Percentiles rank a stretch among this genome's conserved stretches.
Conservation (phyloP, 2,329 filamentous ascomycete genomes). For the Fusarium transvaalense region DNA sequence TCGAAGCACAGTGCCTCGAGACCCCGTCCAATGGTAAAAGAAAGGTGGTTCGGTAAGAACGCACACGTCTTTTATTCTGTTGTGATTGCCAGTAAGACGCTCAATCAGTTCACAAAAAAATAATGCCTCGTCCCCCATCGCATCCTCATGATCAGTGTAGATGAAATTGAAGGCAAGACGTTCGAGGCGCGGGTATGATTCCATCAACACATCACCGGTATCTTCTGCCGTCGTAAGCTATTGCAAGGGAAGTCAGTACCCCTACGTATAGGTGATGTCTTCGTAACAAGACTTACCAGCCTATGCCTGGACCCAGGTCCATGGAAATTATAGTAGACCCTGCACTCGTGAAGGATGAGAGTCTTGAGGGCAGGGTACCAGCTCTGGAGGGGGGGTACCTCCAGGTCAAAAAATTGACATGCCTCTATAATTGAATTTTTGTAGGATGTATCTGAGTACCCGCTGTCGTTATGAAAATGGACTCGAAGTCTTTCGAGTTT, state of each 20-base stretch:
- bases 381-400: too few relatives aligned
- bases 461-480: neutral
- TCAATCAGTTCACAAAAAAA: neutral
- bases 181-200: neutral
- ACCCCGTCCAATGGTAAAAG: neutral
- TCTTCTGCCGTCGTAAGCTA: neutral
- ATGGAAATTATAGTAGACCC: too few relatives aligned
- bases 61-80: neutral
- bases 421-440: too few relatives aligned
- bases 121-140: neutral
- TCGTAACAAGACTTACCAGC: neutral
- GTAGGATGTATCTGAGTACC: too few relatives aligned
- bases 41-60: neutral
- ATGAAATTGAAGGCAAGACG: neutral
- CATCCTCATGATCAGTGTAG: neutral
- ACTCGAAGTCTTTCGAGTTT: neutral
- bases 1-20: neutral
- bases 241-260: neutral
- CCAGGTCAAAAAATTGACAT: too few relatives aligned
- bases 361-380: neutral
- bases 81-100: neutral
- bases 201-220: neutral
- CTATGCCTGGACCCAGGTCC: too few relatives aligned
- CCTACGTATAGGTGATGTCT: neutral
- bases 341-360: neutral